Base-by-base conservation (phyloP, 2,329 filamentous ascomycete genomes). In the Fusarium udum region DNA sequence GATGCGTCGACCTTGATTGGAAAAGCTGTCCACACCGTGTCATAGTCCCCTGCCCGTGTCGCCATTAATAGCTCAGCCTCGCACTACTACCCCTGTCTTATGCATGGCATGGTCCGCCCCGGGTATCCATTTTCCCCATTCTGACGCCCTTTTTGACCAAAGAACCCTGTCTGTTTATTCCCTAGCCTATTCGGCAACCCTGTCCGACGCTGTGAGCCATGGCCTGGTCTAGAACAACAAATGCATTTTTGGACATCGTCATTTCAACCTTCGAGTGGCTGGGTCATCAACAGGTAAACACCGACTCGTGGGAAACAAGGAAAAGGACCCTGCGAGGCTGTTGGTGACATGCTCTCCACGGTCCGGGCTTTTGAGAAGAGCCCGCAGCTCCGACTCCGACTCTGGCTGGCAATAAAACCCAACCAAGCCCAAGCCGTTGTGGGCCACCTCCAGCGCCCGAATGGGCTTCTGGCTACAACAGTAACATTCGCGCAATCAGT, bases 21-120 rank as follows among this genome's bases (percentile, higher is more conserved):
- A 61, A 67, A 59, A 43, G 42, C 59, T 43, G 52, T 31, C 36
- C 52, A 45, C 40, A 53, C 67, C 65, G 52, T 59, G 67, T 26
- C 52, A 26, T 26, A 2, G 8, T 62, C 32, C 45, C 64, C 53
- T 73, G 67, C 31, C 40, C 18, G 39, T 51, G 68, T 68, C 66
- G 39, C 73, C 73, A 75, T 75, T 75, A 69, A 75, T 75, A 75
- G 73, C 67, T 73, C 67, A 60, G 57, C 56, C 71, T 70, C 45
- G 22, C 57, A 58, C 69, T 69, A 56, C 12, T 24, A 46, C 31
- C 59, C 12, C 37, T 59, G 55, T 31, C 46, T 20, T 32, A 49
- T 48, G 68, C 63, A 43, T 71, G 52, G 45, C 58, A 56, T 70
- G 49, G 55, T 48, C 48, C 65, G 67, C 65, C 36, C 46, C 42